Conservation (phyloP, 2,329 filamentous ascomycete species). For the Trichoderma sp. region DNA sequence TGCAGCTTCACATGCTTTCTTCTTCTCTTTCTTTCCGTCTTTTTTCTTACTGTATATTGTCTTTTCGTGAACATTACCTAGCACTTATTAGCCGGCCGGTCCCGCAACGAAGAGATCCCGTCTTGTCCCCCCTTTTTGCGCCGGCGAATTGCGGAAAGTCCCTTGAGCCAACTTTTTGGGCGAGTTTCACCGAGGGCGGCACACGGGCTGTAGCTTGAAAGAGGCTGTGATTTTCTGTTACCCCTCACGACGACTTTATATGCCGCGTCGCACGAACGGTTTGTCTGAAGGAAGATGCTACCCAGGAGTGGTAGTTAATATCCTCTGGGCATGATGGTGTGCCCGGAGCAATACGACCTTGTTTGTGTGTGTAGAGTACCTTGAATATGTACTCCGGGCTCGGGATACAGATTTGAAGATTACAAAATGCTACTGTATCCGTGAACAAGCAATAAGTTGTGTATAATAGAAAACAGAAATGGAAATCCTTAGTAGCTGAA, state of each 20-base stretch:
- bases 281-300: background rate
- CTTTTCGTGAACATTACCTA: background rate
- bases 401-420: background rate
- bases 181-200: conserved; percentile 9
- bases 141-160: conserved; percentile 2
- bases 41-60: background rate
- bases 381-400: background rate
- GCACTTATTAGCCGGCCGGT: background rate
- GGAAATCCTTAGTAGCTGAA: background rate
- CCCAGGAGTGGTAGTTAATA: background rate
- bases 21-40: background rate
- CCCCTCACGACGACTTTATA: background rate
- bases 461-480: background rate
- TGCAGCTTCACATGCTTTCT: background rate
- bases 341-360: background rate
- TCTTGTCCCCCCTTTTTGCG: background rate
- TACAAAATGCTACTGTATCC: background rate
- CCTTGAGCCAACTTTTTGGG: background rate
- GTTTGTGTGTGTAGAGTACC: background rate
- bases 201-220: background rate
- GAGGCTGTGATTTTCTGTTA: background rate
- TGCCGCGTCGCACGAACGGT: background rate
- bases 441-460: background rate
- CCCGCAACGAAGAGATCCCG: background rate
- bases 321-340: background rate